These are phyloP conservation scores for Blastobotrys peoriensis DNA, from an alignment of 805 yeast species.

Conservation along the genomic window DNA sequence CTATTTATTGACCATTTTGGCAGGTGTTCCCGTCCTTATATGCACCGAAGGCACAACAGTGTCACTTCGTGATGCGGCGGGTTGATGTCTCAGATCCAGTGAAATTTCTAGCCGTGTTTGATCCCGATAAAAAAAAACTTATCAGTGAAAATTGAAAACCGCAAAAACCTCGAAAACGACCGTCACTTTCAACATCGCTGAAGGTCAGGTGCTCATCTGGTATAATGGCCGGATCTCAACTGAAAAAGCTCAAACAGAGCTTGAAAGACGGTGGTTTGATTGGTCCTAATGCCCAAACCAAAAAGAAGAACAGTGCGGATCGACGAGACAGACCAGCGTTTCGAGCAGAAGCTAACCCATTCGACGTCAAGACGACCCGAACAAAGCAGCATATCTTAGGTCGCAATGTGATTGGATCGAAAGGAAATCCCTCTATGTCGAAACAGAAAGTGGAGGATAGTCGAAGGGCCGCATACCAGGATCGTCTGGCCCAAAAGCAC, in stretches of 20 bases:
- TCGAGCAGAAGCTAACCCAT: constrained; percentile 83
- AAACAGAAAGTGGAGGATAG: constrained; percentile 62
- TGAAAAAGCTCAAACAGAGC: constrained; percentile 73
- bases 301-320: constrained; percentile 53
- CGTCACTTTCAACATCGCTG: no score
- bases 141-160: background rate
- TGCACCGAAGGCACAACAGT: no score
- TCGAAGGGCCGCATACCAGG: constrained; percentile 56
- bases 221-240: constrained; percentile 87
- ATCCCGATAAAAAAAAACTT: background rate
- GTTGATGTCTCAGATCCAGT: no score
- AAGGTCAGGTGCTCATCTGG: no score
- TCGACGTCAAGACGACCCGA: constrained; percentile 69
- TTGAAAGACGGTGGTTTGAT: constrained; percentile 72
- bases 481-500: constrained; percentile 53
- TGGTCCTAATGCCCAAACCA: constrained; percentile 44
- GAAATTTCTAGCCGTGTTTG: no score
- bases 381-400: constrained; percentile 49
- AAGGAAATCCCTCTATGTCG: constrained; percentile 63
- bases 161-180: no score
- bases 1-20: background rate
- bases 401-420: constrained; percentile 41
- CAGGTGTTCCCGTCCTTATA: no score
- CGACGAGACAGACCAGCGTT: constrained; percentile 55
- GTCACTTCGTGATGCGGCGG: no score